phyloP scores from a whole-genome alignment of 306 rosid species.

The Comarum palustre region DNA sequence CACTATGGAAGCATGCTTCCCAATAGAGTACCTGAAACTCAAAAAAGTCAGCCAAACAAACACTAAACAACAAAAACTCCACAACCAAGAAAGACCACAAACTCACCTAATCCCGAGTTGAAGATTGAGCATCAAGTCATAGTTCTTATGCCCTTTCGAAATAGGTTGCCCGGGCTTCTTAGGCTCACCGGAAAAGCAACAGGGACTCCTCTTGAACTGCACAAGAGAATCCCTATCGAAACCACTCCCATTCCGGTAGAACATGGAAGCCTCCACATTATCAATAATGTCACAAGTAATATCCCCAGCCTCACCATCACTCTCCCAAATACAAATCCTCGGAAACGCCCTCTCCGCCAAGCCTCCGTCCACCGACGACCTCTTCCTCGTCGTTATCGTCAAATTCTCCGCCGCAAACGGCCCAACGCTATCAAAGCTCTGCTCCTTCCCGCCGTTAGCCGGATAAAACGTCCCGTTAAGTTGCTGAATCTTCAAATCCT shows the following conservation, averaged over 20 bases:
- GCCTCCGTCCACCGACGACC: constrained; percentile 61
- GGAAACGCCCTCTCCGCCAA: constrained; percentile 60
- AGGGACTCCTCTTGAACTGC: constrained; percentile 52
- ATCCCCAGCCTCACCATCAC: constrained; percentile 92
- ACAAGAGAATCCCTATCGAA: constrained; percentile 38
- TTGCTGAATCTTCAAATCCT: constrained; percentile 55
- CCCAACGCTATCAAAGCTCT: constrained; percentile 29
- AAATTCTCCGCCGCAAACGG: constrained; percentile 38
- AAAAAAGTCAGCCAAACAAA: constrained; percentile 6
- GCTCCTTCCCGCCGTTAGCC: constrained; percentile 45
- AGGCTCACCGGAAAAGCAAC: constrained; percentile 49
- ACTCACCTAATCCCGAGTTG: constrained; percentile 84
- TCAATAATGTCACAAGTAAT: constrained; percentile 90
- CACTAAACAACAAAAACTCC: constrained; percentile 11
- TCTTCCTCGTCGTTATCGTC: constrained; percentile 55
- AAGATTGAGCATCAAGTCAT: constrained; percentile 90
- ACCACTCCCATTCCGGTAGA: constrained; percentile 38
- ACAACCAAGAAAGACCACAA: not conserved
- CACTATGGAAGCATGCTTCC: constrained; percentile 72
- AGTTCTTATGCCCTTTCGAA: constrained; percentile 84
- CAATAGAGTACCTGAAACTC: constrained; percentile 67
- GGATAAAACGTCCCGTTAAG: constrained; percentile 58
- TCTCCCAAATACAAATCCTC: constrained; percentile 93
- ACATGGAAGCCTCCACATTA: constrained; percentile 82
- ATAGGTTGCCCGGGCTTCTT: constrained; percentile 81